phyloP scores from a whole-genome alignment of 2,329 filamentous ascomycete species.

The Monilinia vaccinii-corymbosi region DNA sequence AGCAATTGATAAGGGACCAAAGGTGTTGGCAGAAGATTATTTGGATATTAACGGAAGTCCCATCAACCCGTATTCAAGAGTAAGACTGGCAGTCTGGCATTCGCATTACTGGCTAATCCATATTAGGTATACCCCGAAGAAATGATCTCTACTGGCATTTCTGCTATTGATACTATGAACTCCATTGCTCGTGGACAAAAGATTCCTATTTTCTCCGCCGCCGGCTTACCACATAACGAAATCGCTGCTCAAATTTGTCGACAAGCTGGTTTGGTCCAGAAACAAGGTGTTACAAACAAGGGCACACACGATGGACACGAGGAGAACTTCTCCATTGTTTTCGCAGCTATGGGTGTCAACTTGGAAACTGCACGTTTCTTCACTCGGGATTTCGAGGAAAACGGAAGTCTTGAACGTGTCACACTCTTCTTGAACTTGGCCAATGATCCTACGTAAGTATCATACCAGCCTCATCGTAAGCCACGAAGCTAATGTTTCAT shows the following conservation, averaged over 20 bases:
- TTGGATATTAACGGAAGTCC: slow-evolving; percentile 98
- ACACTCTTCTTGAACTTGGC: slow-evolving; percentile 98
- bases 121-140: slow-evolving; percentile 91
- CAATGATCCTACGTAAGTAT: slow-evolving; percentile 87
- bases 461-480: not conserved
- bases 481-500: slow-evolving; percentile 15
- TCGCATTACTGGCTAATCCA: not conserved
- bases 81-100: slow-evolving; percentile 37
- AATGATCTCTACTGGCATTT: slow-evolving; percentile 99
- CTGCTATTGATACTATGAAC: slow-evolving; percentile 97
- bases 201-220: slow-evolving; percentile 98
- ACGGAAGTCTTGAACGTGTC: slow-evolving; percentile 93
- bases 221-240: slow-evolving; percentile 98
- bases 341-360: slow-evolving; percentile 99
- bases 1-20: slow-evolving; percentile 97
- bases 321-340: slow-evolving; percentile 99
- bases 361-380: slow-evolving; percentile 98
- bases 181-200: slow-evolving; percentile 97
- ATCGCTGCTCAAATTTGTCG: slow-evolving; percentile 98
- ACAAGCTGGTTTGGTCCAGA: slow-evolving; percentile 84
- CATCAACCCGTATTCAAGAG: slow-evolving; percentile 96
- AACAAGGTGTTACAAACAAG: slow-evolving; percentile 73
- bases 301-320: slow-evolving; percentile 93
- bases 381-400: slow-evolving; percentile 97
- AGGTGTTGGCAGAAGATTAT: slow-evolving; percentile 95